phyloP scores from a whole-genome alignment of 306 rosid species.

The Citrullus amarus region DNA sequence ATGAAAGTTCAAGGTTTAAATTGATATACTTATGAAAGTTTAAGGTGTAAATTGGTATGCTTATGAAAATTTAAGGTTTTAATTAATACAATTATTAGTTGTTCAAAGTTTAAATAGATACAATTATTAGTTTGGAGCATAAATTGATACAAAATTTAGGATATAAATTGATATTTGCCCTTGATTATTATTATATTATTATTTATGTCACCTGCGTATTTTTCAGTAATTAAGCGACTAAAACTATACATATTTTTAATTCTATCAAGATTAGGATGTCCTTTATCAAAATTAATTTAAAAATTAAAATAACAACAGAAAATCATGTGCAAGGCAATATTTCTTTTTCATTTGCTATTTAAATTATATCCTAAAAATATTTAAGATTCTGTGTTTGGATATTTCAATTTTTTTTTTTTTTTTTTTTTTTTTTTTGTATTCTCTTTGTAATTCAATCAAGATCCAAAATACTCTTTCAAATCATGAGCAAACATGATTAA shows the following conservation, averaged over 20 bases:
- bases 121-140: too few relatives aligned
- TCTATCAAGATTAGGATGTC: neutral
- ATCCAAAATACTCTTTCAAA: neutral
- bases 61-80: too few relatives aligned
- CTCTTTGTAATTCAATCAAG: neutral
- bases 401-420: neutral
- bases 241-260: neutral
- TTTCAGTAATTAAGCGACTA: neutral
- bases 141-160: too few relatives aligned
- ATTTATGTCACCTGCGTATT: too few relatives aligned
- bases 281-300: neutral
- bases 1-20: too few relatives aligned
- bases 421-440: neutral
- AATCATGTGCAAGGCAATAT: neutral
- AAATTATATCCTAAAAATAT: neutral
- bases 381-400: neutral
- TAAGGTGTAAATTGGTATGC: too few relatives aligned
- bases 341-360: neutral
- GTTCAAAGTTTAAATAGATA: too few relatives aligned
- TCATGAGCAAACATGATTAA: neutral
- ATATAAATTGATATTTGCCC: too few relatives aligned
- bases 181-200: too few relatives aligned
- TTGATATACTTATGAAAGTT: too few relatives aligned
- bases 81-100: too few relatives aligned
- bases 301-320: neutral